Evolutionary conservation across 768 basidiomycete genomes (phyloP).

Genomic region (Boletus edulis): DNA sequence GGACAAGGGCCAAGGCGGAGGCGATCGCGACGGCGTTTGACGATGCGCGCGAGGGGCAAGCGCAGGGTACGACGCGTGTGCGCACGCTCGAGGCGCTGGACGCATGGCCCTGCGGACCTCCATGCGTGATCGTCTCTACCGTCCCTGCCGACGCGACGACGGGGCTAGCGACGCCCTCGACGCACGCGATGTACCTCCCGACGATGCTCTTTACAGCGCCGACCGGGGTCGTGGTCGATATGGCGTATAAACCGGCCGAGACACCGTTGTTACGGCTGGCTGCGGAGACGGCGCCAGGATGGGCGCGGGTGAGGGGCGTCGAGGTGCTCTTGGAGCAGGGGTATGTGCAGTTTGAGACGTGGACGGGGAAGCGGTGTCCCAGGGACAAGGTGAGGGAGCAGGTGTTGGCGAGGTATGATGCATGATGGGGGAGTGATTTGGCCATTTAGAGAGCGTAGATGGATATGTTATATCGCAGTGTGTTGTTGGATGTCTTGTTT

Average conservation of each 20-base stretch:
- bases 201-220: conserved; percentile 51
- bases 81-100: conserved; percentile 59
- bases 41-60: conserved; percentile 3
- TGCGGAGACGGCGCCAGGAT: conserved; percentile 44
- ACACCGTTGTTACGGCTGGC: conserved; percentile 81
- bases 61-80: conserved; percentile 41
- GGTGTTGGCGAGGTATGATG: conserved; percentile 48
- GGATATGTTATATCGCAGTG: no score
- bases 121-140: conserved; percentile 83
- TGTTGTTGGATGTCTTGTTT: no score
- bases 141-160: conserved; percentile 73
- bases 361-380: conserved; percentile 73
- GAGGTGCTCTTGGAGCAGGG: conserved; percentile 90
- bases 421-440: background rate
- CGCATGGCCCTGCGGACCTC: conserved; percentile 49
- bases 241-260: conserved; percentile 89
- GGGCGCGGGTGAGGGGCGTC: conserved; percentile 75
- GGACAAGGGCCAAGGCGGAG: conserved; percentile 73
- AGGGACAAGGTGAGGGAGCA: conserved; percentile 40
- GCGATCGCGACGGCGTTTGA: conserved; percentile 65
- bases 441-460: no score
- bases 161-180: conserved; percentile 6
- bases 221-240: conserved; percentile 83
- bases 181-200: conserved; percentile 48
- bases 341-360: conserved; percentile 77